phyloP scores from a whole-genome alignment of 2,329 filamentous ascomycete genomes.

The Lomentospora prolificans region DNA sequence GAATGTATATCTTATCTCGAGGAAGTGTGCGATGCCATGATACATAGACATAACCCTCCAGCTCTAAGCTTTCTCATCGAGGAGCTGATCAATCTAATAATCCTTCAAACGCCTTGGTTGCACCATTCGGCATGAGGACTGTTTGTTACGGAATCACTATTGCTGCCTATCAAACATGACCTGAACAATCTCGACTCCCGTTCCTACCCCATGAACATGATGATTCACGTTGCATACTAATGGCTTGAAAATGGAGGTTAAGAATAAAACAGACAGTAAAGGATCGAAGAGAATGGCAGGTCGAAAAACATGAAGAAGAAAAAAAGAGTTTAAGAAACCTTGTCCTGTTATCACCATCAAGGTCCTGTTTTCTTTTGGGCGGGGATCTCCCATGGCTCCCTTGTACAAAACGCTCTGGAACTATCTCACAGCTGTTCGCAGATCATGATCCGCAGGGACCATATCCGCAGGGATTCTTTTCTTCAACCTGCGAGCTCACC shows the following conservation, averaged over 20 bases:
- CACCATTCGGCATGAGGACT: too few relatives aligned
- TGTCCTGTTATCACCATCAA: not conserved
- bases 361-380: not conserved
- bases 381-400: not conserved
- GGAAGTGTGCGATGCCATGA: not conserved
- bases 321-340: not conserved
- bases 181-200: not conserved
- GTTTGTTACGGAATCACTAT: not conserved
- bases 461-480: not conserved
- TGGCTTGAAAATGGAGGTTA: too few relatives aligned
- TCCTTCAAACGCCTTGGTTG: too few relatives aligned
- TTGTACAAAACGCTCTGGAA: not conserved
- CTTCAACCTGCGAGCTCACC: slow-evolving; percentile 40
- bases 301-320: slow-evolving; percentile 2
- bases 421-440: not conserved
- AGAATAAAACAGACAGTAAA: too few relatives aligned
- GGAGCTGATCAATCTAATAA: not conserved
- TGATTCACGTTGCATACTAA: too few relatives aligned
- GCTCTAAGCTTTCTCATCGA: not conserved
- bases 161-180: not conserved
- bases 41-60: not conserved
- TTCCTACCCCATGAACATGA: too few relatives aligned
- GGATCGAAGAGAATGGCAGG: not conserved
- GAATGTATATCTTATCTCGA: not conserved
- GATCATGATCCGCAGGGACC: not conserved